These are phyloP conservation scores for Simplicillium aogashimaense DNA, from an alignment of 2,329 filamentous ascomycete species.

Conservation along the genomic window DNA sequence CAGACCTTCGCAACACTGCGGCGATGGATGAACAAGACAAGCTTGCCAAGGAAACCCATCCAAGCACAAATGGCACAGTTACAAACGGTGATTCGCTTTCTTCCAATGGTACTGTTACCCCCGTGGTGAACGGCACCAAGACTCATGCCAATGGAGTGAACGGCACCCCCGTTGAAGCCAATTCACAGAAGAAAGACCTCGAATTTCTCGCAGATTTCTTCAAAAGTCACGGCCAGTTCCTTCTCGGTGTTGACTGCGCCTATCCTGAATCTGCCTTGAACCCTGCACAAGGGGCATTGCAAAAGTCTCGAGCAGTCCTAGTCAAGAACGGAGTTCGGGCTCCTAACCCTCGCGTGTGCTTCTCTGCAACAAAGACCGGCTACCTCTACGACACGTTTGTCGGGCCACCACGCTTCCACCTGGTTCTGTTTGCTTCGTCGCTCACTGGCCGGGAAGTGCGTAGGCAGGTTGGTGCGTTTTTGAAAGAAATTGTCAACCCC, in stretches of 20 bases:
- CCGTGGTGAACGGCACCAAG: too few relatives aligned
- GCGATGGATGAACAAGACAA: constrained; percentile 4
- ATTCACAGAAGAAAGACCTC: constrained; percentile 6
- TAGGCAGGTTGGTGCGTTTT: too few relatives aligned
- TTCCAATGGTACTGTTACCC: too few relatives aligned
- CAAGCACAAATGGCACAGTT: not conserved
- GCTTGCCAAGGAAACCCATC: not conserved
- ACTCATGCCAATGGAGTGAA: too few relatives aligned
- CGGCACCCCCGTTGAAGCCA: too few relatives aligned
- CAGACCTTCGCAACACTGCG: constrained; percentile 9
- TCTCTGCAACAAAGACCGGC: constrained; percentile 11
- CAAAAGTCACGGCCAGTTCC: constrained; percentile 14
- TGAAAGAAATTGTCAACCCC: too few relatives aligned
- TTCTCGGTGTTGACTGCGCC: constrained; percentile 10
- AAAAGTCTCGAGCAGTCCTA: constrained; percentile 1
- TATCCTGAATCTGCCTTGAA: too few relatives aligned
- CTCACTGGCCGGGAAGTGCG: constrained; percentile 12
- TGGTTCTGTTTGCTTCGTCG: constrained; percentile 17
- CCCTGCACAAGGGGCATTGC: too few relatives aligned
- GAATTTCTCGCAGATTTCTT: constrained; percentile 15
- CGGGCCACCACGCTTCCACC: constrained; percentile 15
- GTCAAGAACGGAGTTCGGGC: constrained; percentile 18
- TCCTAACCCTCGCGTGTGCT: constrained; percentile 18
- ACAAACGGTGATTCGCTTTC: too few relatives aligned
- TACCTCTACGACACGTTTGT: constrained; percentile 20